Percentiles rank a stretch among this genome's conserved stretches.
phyloP scores from a whole-genome alignment of 306 rosid genomes.

The Psophocarpus tetragonolobus region DNA sequence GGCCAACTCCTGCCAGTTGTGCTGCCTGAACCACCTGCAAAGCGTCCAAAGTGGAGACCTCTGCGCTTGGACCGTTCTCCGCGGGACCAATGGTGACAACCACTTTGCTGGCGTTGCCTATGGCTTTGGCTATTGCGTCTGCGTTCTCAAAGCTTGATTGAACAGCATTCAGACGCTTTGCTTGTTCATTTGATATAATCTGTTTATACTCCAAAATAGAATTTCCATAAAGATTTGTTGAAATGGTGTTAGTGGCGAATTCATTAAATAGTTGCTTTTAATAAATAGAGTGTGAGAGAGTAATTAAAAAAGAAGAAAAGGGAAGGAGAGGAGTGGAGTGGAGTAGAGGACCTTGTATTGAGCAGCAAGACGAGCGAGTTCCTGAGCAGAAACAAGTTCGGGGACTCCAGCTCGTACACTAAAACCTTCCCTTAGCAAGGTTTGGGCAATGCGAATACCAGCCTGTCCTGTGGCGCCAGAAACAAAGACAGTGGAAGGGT shows the following conservation, averaged over 20 bases:
- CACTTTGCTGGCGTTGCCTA: conserved; percentile 93
- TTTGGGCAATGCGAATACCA: conserved; percentile 82
- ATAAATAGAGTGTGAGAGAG: no score
- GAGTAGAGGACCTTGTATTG: conserved; percentile 65
- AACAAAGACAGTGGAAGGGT: conserved; percentile 76
- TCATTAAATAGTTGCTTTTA: no score
- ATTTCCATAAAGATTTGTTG: no score
- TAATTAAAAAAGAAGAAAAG: background rate
- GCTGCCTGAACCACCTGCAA: conserved; percentile 81
- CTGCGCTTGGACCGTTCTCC: conserved; percentile 74
- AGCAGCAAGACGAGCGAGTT: conserved; percentile 85
- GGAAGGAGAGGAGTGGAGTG: background rate
- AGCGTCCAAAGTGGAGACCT: conserved; percentile 73
- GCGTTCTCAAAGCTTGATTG: conserved; percentile 68
- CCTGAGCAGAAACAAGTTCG: conserved; percentile 81
- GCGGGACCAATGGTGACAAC: conserved; percentile 82
- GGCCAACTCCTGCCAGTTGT: conserved; percentile 85
- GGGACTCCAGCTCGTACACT: conserved; percentile 93
- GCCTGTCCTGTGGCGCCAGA: conserved; percentile 90
- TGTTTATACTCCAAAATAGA: conserved; percentile 18
- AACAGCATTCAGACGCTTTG: conserved; percentile 86
- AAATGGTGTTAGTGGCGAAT: no score
- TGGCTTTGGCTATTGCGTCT: conserved; percentile 88
- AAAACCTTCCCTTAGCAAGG: conserved; percentile 77
- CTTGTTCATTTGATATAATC: conserved; percentile 88